Conservation (phyloP, 164 flowering plant species). For the Litsea cubeba region DNA sequence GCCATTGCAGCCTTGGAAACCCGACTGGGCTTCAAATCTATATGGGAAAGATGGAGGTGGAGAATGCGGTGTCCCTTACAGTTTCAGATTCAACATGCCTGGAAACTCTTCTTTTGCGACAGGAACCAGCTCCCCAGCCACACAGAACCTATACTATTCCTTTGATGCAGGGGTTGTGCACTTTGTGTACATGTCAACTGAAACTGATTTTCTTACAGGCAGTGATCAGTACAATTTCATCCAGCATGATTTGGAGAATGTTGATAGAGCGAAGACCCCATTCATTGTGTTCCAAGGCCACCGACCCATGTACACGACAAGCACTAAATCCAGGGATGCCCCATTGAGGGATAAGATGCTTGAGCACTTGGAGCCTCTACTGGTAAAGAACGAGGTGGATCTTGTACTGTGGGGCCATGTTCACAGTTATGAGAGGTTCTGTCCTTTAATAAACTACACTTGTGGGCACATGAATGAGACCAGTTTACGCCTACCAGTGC, state of each 20-base stretch:
- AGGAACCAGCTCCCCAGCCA: conserved; percentile 65
- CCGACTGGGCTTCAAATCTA: conserved; percentile 56
- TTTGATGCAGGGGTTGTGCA: conserved; percentile 74
- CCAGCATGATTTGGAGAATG: conserved; percentile 67
- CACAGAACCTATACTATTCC: conserved; percentile 79
- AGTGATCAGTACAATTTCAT: conserved; percentile 69
- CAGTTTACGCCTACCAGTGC: conserved; percentile 50
- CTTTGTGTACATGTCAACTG: conserved; percentile 88
- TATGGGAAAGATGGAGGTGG: conserved; percentile 90
- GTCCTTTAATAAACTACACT: conserved; percentile 77
- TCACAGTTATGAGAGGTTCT: conserved; percentile 90
- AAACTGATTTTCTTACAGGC: conserved; percentile 89
- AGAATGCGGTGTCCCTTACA: conserved; percentile 96
- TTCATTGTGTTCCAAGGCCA: conserved; percentile 95
- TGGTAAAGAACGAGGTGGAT: conserved; percentile 74
- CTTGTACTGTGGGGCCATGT: conserved; percentile 98
- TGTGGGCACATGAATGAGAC: conserved; percentile 40
- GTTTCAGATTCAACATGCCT: conserved; percentile 88
- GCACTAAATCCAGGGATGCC: conserved; percentile 54
- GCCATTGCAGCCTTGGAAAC: conserved; percentile 93
- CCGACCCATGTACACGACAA: conserved; percentile 97
- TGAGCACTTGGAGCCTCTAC: conserved; percentile 70
- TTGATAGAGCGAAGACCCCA: conserved; percentile 71
- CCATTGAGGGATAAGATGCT: conserved; percentile 58
- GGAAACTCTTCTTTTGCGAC: conserved; percentile 81